Percentiles rank a stretch among this genome's conserved stretches.
Evolutionary conservation across 2,329 filamentous ascomycete genomes (phyloP).

Genomic region (Cyanodermella asteris): DNA sequence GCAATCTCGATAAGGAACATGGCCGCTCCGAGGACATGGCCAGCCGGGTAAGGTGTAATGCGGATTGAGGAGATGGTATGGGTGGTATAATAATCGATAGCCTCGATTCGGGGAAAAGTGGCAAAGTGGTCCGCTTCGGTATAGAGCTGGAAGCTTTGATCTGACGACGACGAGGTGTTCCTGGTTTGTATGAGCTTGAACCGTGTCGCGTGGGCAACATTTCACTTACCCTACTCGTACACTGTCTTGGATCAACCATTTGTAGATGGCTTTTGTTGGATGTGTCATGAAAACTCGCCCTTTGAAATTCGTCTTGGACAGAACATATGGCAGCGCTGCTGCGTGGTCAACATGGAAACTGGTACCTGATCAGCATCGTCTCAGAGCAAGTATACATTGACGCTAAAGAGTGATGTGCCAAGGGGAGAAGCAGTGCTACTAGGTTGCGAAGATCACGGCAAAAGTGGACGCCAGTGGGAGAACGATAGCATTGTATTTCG

Average conservation of each 20-base stretch:
- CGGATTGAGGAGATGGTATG: conserved; percentile 92
- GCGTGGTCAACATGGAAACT: conserved; percentile 98
- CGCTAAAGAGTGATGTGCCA: too few species aligned
- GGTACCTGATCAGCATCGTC: too few species aligned
- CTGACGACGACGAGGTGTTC: conserved; percentile 42
- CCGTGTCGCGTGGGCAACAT: background rate
- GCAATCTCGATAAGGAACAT: conserved; percentile 98
- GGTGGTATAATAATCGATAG: conserved; percentile 94
- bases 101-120: conserved; percentile 84
- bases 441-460: too few species aligned
- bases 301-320: conserved; percentile 94
- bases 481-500: too few species aligned
- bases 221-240: conserved; percentile 59
- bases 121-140: conserved; percentile 88
- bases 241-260: conserved; percentile 96
- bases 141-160: conserved; percentile 50
- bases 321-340: conserved; percentile 91
- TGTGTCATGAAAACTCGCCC: conserved; percentile 98
- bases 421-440: too few species aligned
- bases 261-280: conserved; percentile 97
- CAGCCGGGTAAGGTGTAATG: conserved; percentile 90
- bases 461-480: too few species aligned
- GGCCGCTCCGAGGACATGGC: conserved; percentile 90
- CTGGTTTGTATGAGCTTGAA: conserved; percentile 29
- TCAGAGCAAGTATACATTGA: background rate